Evolutionary conservation across 768 basidiomycete species (phyloP), one percentile per base, ranked within the genome.

Genomic region (Serendipita sp.): DNA sequence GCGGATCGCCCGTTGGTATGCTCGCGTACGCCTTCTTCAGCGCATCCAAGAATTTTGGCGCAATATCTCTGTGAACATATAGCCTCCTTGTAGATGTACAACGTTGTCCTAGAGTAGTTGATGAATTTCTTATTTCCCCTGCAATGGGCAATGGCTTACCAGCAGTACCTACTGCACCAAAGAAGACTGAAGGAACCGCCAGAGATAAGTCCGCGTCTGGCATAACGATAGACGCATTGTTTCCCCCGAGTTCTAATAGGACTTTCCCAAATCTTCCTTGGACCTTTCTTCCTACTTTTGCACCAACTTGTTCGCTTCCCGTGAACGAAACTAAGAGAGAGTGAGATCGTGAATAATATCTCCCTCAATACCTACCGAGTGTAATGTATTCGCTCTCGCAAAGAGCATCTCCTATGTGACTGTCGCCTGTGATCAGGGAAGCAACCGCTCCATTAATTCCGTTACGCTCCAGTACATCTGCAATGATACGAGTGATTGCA

Each of bases 11-110:
- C 50, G 86, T 85, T 33, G 74, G 77, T 34, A 92, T 73, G 14
- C 82, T 78, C 60, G 78, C 74, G 75, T 97, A 97, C 9, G 88
- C 79, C 51, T 78, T 79, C 68, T 83, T 76, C 5, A 98, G 82
- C 17, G 81, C 82, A 31, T 81, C 77, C 65, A 96, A 77, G 76
- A 97, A 92, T 61, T 82, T 76, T 28, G 78, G 68, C 0, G 92
- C 86, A 67, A 98, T 82, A 64, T 82, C 72, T 53, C 82, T 82
- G 72, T 98, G 95, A 63, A 97, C 78, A 74, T 90, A 90, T 20
- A 97, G 80, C 63, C 95, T 80, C 64, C 95, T 82, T 1, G 94
- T 97, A 34, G 92, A 86, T 1, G 95, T 98, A 76, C 95, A 97
- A 48, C 76, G 66, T 60, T 76, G 76, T 13, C 53, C 53, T 48